Conservation (phyloP, 1,139 yeast species). For the Citeromyces hawaiiensis region DNA sequence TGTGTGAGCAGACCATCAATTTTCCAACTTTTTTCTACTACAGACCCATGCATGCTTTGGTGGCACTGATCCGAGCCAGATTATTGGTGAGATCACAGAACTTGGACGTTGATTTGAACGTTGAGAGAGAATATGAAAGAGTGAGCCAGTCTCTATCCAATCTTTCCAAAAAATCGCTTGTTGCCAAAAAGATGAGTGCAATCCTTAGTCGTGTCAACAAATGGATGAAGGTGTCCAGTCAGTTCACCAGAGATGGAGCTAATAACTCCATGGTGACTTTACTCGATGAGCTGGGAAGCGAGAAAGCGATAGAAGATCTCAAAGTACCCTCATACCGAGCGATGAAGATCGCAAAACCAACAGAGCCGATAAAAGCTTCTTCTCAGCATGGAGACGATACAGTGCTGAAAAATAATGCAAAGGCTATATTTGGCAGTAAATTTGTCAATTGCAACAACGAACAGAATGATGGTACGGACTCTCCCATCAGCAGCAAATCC, state of each 20-base stretch:
- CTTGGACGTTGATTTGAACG: slow-evolving; percentile 20
- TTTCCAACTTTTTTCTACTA: slow-evolving; percentile 43
- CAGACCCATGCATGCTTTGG: slow-evolving; percentile 41
- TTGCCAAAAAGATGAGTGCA: slow-evolving; percentile 27
- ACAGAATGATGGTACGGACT: too few relatives aligned
- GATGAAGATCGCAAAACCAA: neutral
- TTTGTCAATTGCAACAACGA: too few relatives aligned
- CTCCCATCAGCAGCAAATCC: too few relatives aligned
- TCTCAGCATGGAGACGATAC: neutral
- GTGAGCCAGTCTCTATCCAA: slow-evolving; percentile 13
- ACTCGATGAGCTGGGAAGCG: slow-evolving; percentile 29
- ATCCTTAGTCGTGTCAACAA: slow-evolving; percentile 29
- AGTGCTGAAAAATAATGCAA: neutral
- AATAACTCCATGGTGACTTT: slow-evolving; percentile 26
- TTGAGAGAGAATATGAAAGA: slow-evolving; percentile 22
- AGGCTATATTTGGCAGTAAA: too few relatives aligned
- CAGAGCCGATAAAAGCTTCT: neutral
- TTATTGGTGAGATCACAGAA: slow-evolving; percentile 26
- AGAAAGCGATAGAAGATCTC: slow-evolving; percentile 30
- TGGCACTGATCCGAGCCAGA: slow-evolving; percentile 29
- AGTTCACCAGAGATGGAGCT: slow-evolving; percentile 18
- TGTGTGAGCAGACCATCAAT: slow-evolving; percentile 24
- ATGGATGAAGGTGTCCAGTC: slow-evolving; percentile 32
- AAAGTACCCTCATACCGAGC: slow-evolving; percentile 15
- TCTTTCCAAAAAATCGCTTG: slow-evolving; percentile 20